Evolutionary conservation across 164 flowering plant genomes (phyloP), one percentile per base, ranked within the genome.

Genomic region (Umbilicus rupestris): DNA sequence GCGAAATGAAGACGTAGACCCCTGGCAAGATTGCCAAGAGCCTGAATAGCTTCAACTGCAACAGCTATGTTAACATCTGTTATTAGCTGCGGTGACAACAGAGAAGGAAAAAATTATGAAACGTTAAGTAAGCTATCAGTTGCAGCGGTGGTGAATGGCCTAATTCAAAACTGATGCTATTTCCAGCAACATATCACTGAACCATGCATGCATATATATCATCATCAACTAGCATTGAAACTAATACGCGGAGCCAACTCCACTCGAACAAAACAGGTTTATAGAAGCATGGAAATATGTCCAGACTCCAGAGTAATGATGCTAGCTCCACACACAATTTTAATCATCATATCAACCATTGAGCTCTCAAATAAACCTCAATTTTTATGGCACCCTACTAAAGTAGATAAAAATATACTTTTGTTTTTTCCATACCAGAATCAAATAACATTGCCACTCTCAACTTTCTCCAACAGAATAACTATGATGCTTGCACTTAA

Each of bases 1-100:
- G 96, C 83, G 72, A 95, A 95, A 77, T 92, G 82, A 22, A 83
- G 79, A 74, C 99, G 77, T 68, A 95, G 74, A 68, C 97, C 97
- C 52, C 78, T 76, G 28, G 97, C 92, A 74, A 95, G 91, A 72
- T 95, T 95, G 50, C 97, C 97, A 76, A 95, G 78, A 42, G 99
- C 96, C 77, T 89, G 99, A 73, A 95, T 86, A n/a, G 97, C 96
- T 80, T 95, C 99, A 65, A 86, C 94, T 37, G 97, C 87, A 72
- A 95, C 99, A 79, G 97, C 99, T 24, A 95, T 85, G 73, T 92
- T 92, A 41, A 92, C 97, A 84, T 95, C 99, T 39, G 94, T 88
- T 55, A 92, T 79, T 70, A 95, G 92, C 99, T 95, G 96, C 81
- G 28, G 12, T 55, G 60, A 4, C 35, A 55, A 55, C 60, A 28